phyloP scores from a whole-genome alignment of 78 protist species.

The Dictyostelium intermedium region DNA sequence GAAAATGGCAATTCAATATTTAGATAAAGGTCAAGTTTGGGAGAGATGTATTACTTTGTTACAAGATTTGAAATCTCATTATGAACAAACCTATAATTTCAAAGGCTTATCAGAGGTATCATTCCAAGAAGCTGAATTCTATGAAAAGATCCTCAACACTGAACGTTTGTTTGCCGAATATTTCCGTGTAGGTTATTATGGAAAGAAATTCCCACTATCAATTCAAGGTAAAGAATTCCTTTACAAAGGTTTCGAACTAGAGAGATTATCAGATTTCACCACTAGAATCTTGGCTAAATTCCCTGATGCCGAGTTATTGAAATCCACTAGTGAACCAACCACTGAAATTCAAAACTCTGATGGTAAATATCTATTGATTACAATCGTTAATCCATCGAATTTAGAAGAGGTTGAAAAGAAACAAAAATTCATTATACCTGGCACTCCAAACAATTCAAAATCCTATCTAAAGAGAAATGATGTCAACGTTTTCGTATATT shows the following conservation, averaged over 20 bases:
- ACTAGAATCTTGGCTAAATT: conserved; percentile 74
- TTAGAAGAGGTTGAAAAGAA: conserved; percentile 47
- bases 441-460: conserved; percentile 55
- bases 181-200: conserved; percentile 89
- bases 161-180: conserved; percentile 80
- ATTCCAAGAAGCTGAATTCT: conserved; percentile 72
- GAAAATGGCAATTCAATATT: conserved; percentile 50
- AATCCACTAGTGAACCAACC: conserved; percentile 64
- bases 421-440: conserved; percentile 20
- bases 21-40: conserved; percentile 85
- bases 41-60: conserved; percentile 62
- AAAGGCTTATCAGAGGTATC: conserved; percentile 39
- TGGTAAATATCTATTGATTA: conserved; percentile 58
- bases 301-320: conserved; percentile 81
- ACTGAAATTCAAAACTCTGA: conserved; percentile 49
- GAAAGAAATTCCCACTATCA: conserved; percentile 75
- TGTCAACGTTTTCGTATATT: conserved; percentile 68
- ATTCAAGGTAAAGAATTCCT: conserved; percentile 84
- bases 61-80: conserved; percentile 45
- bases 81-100: conserved; percentile 41
- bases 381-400: conserved; percentile 55
- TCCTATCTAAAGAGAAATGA: conserved; percentile 60
- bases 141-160: conserved; percentile 56
- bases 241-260: conserved; percentile 79
- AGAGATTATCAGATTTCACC: conserved; percentile 75